These are phyloP conservation scores for Colletotrichum eleusines DNA, from an alignment of 2,329 filamentous ascomycete species.

Conservation along the genomic window DNA sequence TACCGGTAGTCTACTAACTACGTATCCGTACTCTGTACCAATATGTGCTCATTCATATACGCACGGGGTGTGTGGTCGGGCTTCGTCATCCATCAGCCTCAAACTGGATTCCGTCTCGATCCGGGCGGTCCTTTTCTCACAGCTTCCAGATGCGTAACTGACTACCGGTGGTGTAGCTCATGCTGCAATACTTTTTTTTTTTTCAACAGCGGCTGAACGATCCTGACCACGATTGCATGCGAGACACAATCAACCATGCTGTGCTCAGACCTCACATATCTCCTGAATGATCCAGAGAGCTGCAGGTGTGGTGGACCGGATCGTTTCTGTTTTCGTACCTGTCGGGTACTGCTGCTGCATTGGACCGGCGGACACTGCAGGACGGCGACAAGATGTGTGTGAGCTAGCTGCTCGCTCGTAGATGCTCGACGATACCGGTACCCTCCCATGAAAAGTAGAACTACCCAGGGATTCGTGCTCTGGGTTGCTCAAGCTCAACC, in stretches of 20 bases:
- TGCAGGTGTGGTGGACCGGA: conserved; percentile 27
- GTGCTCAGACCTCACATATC: conserved; percentile 17
- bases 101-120: conserved; percentile 2
- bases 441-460: background rate
- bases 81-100: conserved; percentile 28
- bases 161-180: background rate
- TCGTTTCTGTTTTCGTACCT: conserved; percentile 21
- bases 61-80: conserved; percentile 4
- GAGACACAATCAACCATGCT: conserved; percentile 29
- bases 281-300: conserved; percentile 14
- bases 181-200: too few relatives aligned
- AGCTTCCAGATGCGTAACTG: background rate
- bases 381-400: background rate
- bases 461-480: too few relatives aligned
- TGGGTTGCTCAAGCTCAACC: background rate
- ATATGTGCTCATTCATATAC: background rate
- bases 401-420: background rate
- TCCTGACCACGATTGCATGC: conserved; percentile 29
- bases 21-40: background rate
- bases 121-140: background rate
- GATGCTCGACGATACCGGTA: background rate
- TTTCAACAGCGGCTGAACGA: conserved; percentile 29
- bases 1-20: too few relatives aligned
- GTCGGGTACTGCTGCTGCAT: conserved; percentile 31
- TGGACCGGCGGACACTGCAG: background rate